Base-by-base conservation (phyloP, 2,329 filamentous ascomycete genomes). In the Fusarium fracticaudum region DNA sequence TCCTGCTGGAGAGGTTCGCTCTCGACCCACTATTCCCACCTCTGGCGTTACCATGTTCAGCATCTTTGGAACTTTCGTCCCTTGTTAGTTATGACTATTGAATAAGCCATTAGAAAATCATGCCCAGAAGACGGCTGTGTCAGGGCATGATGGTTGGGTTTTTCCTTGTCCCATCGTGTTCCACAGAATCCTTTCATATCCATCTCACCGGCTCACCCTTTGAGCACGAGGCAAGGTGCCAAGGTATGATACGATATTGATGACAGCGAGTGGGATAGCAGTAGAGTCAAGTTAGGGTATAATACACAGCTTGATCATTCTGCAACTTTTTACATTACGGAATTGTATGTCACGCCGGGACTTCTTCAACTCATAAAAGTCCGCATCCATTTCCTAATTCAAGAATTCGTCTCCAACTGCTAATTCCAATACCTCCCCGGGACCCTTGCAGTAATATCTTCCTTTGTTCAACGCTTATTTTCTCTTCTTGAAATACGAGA, bases 181-280 rank as follows among this genome's bases (percentile, higher is more conserved):
- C 45, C 57, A 67, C 53, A 74, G 15, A 50, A 50, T 58, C 64
- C 47, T 48, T 26, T 38, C 41, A 14, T 35, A 26, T n/a, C 40
- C 57, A 40, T 51, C 47, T 51, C 67, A 68, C 55, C 31, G 29
- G 38, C 33, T 58, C 40, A 31, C 41, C 40, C 54, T 67, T 47
- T 38, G 48, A 63, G 51, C 47, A 50, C 53, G 40, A 43, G 44
- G 38, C 55, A 48, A 45, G 35, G 18, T 38, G 41, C 44, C 17
- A 44, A 26, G 51, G 22, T 29, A 47, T 59, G 43, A 53, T 37
- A 37, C 22, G n/a, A 43, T 37, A 53, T 9, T 24, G 26, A 60
- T 35, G 37, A 41, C 35, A 24, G 26, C 45, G 22, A 31, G 50
- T 48, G 54, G 47, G 48, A 47, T 26, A 37, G 59, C 38, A 29